Conservation (phyloP, 2,329 filamentous ascomycete genomes). For the Lasiodiplodia gonubiensis region DNA sequence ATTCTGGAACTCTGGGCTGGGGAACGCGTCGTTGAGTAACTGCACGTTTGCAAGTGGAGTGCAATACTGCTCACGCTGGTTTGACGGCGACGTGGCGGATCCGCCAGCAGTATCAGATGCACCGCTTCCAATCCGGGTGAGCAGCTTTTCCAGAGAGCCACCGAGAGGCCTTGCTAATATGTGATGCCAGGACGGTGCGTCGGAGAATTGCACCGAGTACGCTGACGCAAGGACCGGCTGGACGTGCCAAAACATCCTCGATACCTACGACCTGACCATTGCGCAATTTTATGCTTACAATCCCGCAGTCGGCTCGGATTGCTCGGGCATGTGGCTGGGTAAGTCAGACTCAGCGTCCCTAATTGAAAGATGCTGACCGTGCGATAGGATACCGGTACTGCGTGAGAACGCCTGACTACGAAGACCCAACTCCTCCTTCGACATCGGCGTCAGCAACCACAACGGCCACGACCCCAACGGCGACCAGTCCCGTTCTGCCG, state of each 20-base stretch:
- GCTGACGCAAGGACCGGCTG: neutral
- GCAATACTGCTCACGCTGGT: neutral
- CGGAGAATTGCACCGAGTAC: conserved; percentile 6
- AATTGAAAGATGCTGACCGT: neutral
- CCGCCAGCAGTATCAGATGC: neutral
- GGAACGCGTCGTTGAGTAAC: neutral
- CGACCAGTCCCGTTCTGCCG: neutral
- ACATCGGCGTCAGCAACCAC: neutral
- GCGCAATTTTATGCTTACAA: conserved; percentile 17
- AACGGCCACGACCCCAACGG: neutral
- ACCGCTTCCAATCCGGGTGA: neutral
- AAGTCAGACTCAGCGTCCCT: neutral
- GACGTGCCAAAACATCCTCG: conserved; percentile 12
- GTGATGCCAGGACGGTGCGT: neutral
- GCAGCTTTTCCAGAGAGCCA: neutral
- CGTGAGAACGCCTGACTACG: neutral
- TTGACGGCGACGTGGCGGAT: neutral
- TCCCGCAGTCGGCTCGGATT: conserved; percentile 8
- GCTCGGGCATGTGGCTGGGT: conserved; percentile 1
- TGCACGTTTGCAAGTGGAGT: neutral
- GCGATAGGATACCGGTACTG: conserved; percentile 2
- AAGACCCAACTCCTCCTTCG: neutral
- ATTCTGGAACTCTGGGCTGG: neutral
- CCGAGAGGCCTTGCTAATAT: neutral
- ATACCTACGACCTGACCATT: conserved; percentile 12